These are phyloP conservation scores for Turritis glabra DNA, from an alignment of 345 rosid genomes.

Conservation along the genomic window DNA sequence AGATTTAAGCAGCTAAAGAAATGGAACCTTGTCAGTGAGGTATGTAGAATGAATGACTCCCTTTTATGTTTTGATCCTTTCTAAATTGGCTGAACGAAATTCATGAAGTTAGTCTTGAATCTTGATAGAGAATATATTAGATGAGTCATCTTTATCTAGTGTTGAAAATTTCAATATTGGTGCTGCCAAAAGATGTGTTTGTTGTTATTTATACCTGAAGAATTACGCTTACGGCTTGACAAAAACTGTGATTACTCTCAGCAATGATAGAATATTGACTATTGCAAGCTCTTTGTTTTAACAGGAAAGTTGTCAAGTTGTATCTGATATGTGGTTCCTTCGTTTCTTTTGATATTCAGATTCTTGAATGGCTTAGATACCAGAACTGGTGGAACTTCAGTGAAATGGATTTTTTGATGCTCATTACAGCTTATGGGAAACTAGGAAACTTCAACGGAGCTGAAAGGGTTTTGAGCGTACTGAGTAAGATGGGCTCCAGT, in stretches of 20 bases:
- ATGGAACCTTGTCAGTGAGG: constrained; percentile 89
- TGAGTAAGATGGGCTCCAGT: constrained; percentile 69
- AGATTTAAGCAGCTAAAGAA: constrained; percentile 91
- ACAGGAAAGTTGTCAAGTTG: background rate
- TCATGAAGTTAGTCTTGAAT: background rate
- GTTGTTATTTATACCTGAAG: background rate
- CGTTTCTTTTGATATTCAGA: constrained; percentile 45
- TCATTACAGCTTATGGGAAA: constrained; percentile 88
- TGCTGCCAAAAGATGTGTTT: background rate
- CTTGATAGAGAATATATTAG: background rate
- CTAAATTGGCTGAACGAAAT: background rate
- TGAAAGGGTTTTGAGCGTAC: constrained; percentile 65
- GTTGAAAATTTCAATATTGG: background rate
- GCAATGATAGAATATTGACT: constrained; percentile 1
- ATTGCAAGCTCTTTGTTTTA: background rate
- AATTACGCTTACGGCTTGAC: background rate
- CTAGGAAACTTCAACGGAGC: constrained; percentile 82
- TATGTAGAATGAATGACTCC: constrained; percentile 36
- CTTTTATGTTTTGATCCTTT: background rate
- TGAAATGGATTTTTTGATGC: constrained; percentile 88
- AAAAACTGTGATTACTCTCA: background rate
- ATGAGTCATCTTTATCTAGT: background rate
- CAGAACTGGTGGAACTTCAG: constrained; percentile 90
- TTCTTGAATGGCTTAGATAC: constrained; percentile 88
- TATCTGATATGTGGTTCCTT: constrained; percentile 11